These are phyloP conservation scores for Plasmodium gaboni DNA, from an alignment of 169 alveolate genomes.

Conservation along the genomic window DNA sequence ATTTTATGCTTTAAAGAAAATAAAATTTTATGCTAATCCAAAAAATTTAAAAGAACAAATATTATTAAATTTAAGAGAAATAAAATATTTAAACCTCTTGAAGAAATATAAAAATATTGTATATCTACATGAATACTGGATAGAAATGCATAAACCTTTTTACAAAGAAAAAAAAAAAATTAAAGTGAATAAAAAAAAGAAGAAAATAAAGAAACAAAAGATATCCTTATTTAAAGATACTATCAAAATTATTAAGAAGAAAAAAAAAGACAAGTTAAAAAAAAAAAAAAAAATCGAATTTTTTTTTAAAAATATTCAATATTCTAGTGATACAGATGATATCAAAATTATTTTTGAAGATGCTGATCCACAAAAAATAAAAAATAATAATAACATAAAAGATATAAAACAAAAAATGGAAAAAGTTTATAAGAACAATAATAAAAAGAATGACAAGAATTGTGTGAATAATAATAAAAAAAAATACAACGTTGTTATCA, in stretches of 20 bases:
- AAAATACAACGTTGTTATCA: too few species aligned
- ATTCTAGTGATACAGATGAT: constrained; percentile 50
- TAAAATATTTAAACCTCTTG: constrained; percentile 27
- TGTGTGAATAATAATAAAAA: too few species aligned
- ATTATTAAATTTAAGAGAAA: constrained; percentile 43
- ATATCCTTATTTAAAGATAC: neutral
- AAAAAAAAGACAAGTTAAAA: constrained; percentile 18
- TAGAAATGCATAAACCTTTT: constrained; percentile 27
- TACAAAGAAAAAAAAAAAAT: constrained; percentile 20
- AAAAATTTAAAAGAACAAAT: constrained; percentile 33
- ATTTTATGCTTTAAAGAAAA: constrained; percentile 44
- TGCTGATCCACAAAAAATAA: neutral
- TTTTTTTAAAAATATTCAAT: constrained; percentile 28
- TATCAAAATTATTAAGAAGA: neutral
- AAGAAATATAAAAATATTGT: constrained; percentile 36
- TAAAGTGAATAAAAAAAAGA: neutral
- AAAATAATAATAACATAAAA: neutral
- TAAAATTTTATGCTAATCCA: constrained; percentile 38
- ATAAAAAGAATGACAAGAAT: neutral
- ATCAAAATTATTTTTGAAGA: constrained; percentile 44
- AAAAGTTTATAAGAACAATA: neutral
- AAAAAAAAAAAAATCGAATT: constrained; percentile 12
- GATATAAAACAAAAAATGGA: neutral
- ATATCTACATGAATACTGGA: constrained; percentile 38
- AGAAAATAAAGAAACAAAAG: constrained; percentile 10